Percentiles rank a stretch among this genome's conserved stretches.
phyloP scores from a whole-genome alignment of 345 rosid species.

The Xanthoceras sorbifolium region DNA sequence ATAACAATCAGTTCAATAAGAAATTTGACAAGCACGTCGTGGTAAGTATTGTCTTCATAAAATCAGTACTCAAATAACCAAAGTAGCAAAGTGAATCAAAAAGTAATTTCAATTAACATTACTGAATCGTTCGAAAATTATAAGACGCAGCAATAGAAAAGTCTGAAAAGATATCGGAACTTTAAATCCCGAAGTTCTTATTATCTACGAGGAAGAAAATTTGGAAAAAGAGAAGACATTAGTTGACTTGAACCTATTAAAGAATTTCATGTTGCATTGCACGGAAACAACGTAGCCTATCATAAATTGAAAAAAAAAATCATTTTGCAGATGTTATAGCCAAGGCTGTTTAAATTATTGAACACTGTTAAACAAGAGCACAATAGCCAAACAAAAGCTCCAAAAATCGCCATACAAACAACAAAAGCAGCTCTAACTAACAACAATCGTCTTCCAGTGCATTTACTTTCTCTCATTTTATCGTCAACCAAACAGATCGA shows the following conservation, averaged over 20 bases:
- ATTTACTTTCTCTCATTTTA: slow-evolving; percentile 5
- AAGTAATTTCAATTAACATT: neutral
- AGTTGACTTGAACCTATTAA: neutral
- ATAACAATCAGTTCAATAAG: neutral
- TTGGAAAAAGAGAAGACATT: neutral
- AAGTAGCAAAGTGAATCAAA: neutral
- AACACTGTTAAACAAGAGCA: slow-evolving; percentile 2
- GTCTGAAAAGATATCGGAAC: neutral
- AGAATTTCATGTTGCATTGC: no score
- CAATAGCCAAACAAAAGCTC: neutral
- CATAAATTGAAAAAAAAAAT: neutral
- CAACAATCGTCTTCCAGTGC: neutral
- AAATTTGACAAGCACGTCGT: neutral
- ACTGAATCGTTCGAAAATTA: neutral
- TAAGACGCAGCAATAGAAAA: neutral
- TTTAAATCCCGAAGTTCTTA: neutral
- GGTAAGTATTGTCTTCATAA: neutral
- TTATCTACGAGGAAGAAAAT: neutral
- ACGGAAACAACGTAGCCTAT: neutral
- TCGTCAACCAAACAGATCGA: slow-evolving; percentile 48
- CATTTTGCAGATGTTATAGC: no score
- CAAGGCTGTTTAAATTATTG: no score
- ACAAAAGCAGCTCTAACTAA: neutral
- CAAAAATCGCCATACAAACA: neutral
- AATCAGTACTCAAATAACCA: slow-evolving; percentile 1